Conservation (phyloP, 1,284 basidiomycete genomes). For the Austroboletus rostrupii region DNA sequence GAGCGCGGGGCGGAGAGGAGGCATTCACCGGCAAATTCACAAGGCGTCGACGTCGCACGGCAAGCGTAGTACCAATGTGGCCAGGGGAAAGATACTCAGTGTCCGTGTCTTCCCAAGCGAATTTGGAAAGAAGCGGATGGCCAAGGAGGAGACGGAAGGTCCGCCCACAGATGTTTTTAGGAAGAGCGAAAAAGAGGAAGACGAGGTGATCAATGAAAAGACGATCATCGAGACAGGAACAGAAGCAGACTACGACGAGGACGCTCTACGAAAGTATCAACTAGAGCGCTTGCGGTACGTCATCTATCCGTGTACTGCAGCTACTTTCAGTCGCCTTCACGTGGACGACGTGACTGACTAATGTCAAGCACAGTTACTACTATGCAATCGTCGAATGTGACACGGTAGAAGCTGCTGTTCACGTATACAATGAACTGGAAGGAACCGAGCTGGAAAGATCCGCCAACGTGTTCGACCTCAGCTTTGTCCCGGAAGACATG, state of each 20-base stretch:
- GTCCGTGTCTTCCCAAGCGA: conserved; percentile 90
- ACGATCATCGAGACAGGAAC: conserved; percentile 67
- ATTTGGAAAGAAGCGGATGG: conserved; percentile 90
- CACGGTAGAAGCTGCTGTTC: conserved; percentile 70
- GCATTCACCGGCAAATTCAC: no score
- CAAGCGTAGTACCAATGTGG: conserved; percentile 27
- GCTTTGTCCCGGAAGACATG: conserved; percentile 93
- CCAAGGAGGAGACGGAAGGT: conserved; percentile 84
- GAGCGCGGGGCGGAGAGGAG: no score
- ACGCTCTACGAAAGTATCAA: conserved; percentile 89
- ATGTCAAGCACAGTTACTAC: conserved; percentile 70
- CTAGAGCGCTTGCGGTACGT: conserved; percentile 84
- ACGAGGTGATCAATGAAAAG: conserved; percentile 60
- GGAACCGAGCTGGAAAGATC: conserved; percentile 96
- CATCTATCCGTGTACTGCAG: background rate
- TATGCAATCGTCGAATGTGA: conserved; percentile 96
- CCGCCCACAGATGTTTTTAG: conserved; percentile 87
- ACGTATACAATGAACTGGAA: conserved; percentile 85
- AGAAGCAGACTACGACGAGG: conserved; percentile 80
- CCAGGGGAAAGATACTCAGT: conserved; percentile 63
- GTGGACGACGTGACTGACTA: background rate
- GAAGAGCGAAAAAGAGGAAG: conserved; percentile 34
- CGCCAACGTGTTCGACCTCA: conserved; percentile 94
- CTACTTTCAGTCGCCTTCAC: background rate
- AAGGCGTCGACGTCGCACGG: conserved; percentile 2